Conservation (phyloP, 768 basidiomycete genomes). For the Psilocybe tampanensis region DNA sequence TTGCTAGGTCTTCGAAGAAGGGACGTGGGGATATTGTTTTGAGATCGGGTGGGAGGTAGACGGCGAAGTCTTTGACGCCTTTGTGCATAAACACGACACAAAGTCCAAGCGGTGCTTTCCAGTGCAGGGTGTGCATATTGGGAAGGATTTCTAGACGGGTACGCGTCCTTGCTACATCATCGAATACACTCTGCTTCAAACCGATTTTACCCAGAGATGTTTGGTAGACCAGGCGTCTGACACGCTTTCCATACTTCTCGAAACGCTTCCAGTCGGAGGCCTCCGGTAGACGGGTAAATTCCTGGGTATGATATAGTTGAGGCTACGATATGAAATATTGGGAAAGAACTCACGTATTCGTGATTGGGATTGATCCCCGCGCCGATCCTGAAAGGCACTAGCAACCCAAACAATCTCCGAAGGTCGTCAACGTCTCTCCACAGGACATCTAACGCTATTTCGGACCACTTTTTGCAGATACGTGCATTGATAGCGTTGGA, state of each 20-base stretch:
- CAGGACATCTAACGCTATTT: constrained; percentile 55
- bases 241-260: constrained; percentile 52
- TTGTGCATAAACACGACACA: constrained; percentile 61
- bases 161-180: constrained; percentile 60
- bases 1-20: constrained; percentile 33
- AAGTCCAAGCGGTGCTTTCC: constrained; percentile 36
- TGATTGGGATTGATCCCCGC: constrained; percentile 9
- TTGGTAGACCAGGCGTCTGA: constrained; percentile 38
- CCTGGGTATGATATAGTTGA: constrained; percentile 26
- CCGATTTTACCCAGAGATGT: constrained; percentile 7
- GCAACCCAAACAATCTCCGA: constrained; percentile 44
- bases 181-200: constrained; percentile 39
- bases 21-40: constrained; percentile 18
- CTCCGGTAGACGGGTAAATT: constrained; percentile 42
- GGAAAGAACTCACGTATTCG: constrained; percentile 29
- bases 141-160: constrained; percentile 56
- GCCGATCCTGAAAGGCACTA: constrained; percentile 42
- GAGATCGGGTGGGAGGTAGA: constrained; percentile 27
- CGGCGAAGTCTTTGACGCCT: constrained; percentile 41
- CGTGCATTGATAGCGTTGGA: constrained; percentile 47
- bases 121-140: constrained; percentile 52
- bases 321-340: not conserved
- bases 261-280: constrained; percentile 58
- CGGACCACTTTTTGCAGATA: constrained; percentile 64
- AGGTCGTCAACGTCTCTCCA: constrained; percentile 59